A percentile compares a stretch with the other conserved stretches of the same genome.
Evolutionary conservation across 495 filamentous ascomycete species (phyloP).

Genomic region (Penicillium taxi): DNA sequence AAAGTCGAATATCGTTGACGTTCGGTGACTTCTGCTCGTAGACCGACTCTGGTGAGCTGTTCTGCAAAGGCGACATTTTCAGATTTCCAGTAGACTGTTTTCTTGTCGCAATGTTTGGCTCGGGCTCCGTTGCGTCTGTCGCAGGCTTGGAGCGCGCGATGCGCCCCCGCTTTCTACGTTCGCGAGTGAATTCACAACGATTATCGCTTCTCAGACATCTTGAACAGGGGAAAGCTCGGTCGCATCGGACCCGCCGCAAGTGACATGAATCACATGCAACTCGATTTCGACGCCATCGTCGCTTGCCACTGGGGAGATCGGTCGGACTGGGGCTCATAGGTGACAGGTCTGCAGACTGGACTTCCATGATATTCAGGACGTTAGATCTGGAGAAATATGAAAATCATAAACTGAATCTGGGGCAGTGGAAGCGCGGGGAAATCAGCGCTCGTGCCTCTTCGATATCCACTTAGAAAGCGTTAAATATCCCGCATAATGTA

Average conservation of each 20-base stretch:
- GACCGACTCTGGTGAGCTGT: slow-evolving; percentile 23
- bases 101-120: slow-evolving; percentile 4
- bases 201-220: slow-evolving; percentile 38
- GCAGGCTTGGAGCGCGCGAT: slow-evolving; percentile 30
- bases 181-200: slow-evolving; percentile 39
- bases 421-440: slow-evolving; percentile 10
- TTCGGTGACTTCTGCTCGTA: slow-evolving; percentile 25
- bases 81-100: slow-evolving; percentile 10
- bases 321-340: slow-evolving; percentile 16
- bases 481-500: no score
- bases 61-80: slow-evolving; percentile 16
- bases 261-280: slow-evolving; percentile 43
- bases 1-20: slow-evolving; percentile 28
- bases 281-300: slow-evolving; percentile 40
- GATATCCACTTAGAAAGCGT: no score
- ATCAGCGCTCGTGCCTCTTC: slow-evolving; percentile 5
- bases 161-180: slow-evolving; percentile 39
- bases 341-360: slow-evolving; percentile 24
- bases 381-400: slow-evolving; percentile 14
- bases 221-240: slow-evolving; percentile 41
- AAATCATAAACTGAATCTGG: not conserved
- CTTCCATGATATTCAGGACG: slow-evolving; percentile 32
- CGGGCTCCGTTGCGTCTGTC: slow-evolving; percentile 3
- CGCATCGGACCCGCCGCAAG: slow-evolving; percentile 40
- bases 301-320: slow-evolving; percentile 31